phyloP scores from a whole-genome alignment of 805 yeast species.

The Ogataea paradorogensis region DNA sequence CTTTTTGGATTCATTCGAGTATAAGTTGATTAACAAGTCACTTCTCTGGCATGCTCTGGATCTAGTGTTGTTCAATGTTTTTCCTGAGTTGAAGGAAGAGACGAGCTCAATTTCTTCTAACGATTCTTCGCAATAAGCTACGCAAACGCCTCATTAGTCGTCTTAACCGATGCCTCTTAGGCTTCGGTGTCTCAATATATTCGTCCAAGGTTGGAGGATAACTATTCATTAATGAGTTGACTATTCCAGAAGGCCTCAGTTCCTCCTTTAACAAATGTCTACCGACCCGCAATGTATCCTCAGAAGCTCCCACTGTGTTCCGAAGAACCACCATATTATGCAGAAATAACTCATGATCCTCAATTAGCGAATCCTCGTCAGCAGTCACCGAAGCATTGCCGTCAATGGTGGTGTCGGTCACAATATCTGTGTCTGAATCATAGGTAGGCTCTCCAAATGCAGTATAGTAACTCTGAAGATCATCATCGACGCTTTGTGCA shows the following conservation, averaged over 20 bases:
- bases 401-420: conserved; percentile 10
- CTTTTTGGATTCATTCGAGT: conserved; percentile 35
- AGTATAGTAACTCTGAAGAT: conserved; percentile 11
- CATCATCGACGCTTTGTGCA: neutral
- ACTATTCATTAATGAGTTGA: conserved; percentile 3
- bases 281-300: conserved; percentile 2
- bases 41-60: conserved; percentile 43
- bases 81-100: conserved; percentile 34
- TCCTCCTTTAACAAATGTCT: conserved; percentile 4
- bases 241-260: conserved; percentile 1
- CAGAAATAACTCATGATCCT: conserved; percentile 7
- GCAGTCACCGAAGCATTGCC: conserved; percentile 4
- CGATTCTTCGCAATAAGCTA: neutral
- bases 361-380: conserved; percentile 11
- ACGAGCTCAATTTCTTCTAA: neutral
- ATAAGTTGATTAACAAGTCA: conserved; percentile 41
- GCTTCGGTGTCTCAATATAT: conserved; percentile 3
- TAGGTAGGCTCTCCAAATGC: conserved; percentile 1
- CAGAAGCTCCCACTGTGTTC: conserved; percentile 2
- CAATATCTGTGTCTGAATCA: conserved; percentile 4
- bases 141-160: neutral
- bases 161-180: neutral
- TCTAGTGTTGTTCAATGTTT: conserved; percentile 36
- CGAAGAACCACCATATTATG: conserved; percentile 10
- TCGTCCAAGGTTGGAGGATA: conserved; percentile 13